These are phyloP conservation scores for Fragaria vesca DNA, from an alignment of 306 rosid genomes.

Conservation along the genomic window DNA sequence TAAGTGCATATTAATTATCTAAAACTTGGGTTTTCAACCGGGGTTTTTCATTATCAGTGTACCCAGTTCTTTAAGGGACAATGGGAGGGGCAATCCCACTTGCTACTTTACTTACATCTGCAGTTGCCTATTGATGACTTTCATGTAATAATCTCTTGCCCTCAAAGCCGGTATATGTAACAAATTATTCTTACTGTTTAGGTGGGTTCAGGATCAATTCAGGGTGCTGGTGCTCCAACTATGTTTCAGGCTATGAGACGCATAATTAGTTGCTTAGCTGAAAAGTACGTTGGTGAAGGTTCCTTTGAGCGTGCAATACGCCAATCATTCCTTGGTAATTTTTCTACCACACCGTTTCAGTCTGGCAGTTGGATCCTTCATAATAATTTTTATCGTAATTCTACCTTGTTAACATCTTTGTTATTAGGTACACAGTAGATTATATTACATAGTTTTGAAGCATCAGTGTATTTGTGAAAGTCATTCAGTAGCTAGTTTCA, in stretches of 20 bases:
- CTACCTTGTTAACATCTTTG: too few relatives aligned
- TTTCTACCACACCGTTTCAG: neutral
- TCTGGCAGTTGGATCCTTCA: neutral
- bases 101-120: neutral
- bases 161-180: neutral
- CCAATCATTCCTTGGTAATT: constrained; percentile 82
- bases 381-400: neutral
- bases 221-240: too few relatives aligned
- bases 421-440: too few relatives aligned
- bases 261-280: too few relatives aligned
- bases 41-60: neutral
- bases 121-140: neutral
- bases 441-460: too few relatives aligned
- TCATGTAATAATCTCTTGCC: neutral
- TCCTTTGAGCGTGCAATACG: too few relatives aligned
- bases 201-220: too few relatives aligned
- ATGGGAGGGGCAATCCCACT: neutral
- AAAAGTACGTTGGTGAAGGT: too few relatives aligned
- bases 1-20: neutral
- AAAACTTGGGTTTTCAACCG: neutral
- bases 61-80: neutral
- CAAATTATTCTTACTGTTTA: too few relatives aligned
- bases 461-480: too few relatives aligned
- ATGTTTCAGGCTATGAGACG: too few relatives aligned
- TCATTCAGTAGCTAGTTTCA: too few relatives aligned